Conservation (phyloP, 2,329 filamentous ascomycete species). For the Calonectria pauciramosa region DNA sequence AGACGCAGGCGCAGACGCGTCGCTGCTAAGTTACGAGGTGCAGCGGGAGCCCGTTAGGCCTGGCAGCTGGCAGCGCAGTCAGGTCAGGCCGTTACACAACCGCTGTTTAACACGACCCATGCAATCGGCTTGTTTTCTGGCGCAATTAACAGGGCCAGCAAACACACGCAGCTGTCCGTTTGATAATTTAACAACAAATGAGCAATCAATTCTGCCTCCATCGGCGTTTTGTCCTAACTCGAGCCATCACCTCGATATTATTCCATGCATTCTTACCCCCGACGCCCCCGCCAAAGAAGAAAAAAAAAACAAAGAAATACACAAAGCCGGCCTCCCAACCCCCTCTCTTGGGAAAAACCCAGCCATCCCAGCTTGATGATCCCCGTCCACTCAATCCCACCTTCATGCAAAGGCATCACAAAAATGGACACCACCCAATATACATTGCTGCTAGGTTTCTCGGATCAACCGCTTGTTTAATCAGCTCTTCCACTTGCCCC, state of each 20-base stretch:
- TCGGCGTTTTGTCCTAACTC: neutral
- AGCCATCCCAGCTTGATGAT: slow-evolving; percentile 4
- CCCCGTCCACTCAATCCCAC: slow-evolving; percentile 1
- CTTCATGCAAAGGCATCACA: slow-evolving; percentile 52
- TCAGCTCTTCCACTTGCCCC: slow-evolving; percentile 96
- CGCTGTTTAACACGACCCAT: neutral
- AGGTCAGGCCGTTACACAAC: slow-evolving; percentile 8
- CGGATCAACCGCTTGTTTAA: slow-evolving; percentile 86
- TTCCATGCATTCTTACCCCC: neutral
- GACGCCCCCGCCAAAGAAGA: neutral
- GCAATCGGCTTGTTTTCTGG: neutral
- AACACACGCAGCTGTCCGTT: neutral
- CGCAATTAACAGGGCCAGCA: neutral
- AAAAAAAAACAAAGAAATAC: slow-evolving; percentile 12
- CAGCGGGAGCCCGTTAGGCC: slow-evolving; percentile 19
- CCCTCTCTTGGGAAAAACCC: neutral
- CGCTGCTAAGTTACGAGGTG: slow-evolving; percentile 6
- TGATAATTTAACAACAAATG: neutral
- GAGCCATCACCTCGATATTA: neutral
- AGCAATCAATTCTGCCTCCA: neutral
- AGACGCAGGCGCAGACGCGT: slow-evolving; percentile 36
- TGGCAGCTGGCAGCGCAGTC: neutral
- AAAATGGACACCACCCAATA: slow-evolving; percentile 86
- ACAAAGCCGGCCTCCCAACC: neutral
- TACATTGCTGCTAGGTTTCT: slow-evolving; percentile 93